Conservation (phyloP, 805 yeast species). For the Scheffersomyces amazonensis region DNA sequence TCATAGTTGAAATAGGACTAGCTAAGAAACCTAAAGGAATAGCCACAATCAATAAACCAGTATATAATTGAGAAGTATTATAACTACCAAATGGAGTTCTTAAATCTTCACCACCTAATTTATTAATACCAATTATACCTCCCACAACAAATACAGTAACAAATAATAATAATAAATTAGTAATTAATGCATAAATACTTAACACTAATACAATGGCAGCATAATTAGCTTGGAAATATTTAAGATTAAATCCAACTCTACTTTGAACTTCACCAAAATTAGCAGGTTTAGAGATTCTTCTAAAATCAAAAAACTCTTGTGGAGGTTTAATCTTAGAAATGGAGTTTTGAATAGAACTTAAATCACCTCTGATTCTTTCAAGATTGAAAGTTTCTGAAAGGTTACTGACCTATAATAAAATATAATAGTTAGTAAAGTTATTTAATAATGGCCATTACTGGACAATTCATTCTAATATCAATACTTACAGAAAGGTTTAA, state of each 20-base stretch:
- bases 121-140: constrained; percentile 77
- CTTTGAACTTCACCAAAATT: constrained; percentile 87
- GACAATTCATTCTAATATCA: background rate
- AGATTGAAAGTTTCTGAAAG: constrained; percentile 42
- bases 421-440: constrained; percentile 12
- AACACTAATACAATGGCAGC: constrained; percentile 67
- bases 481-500: constrained; percentile 9
- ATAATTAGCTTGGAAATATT: constrained; percentile 87
- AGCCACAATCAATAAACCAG: constrained; percentile 71
- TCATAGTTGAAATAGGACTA: constrained; percentile 81
- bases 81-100: constrained; percentile 69
- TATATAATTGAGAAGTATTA: constrained; percentile 78
- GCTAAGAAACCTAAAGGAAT: constrained; percentile 84
- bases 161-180: constrained; percentile 80
- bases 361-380: constrained; percentile 42
- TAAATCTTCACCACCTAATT: constrained; percentile 79
- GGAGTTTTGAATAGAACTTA: constrained; percentile 55
- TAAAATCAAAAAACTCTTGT: constrained; percentile 89
- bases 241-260: constrained; percentile 81
- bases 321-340: constrained; percentile 79
- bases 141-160: constrained; percentile 69
- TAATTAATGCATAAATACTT: constrained; percentile 80
- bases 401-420: constrained; percentile 3
- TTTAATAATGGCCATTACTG: no score
- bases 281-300: constrained; percentile 85